phyloP scores from a whole-genome alignment of 371 early-diverging fungal species.

The Dinochytrium kinnereticum region DNA sequence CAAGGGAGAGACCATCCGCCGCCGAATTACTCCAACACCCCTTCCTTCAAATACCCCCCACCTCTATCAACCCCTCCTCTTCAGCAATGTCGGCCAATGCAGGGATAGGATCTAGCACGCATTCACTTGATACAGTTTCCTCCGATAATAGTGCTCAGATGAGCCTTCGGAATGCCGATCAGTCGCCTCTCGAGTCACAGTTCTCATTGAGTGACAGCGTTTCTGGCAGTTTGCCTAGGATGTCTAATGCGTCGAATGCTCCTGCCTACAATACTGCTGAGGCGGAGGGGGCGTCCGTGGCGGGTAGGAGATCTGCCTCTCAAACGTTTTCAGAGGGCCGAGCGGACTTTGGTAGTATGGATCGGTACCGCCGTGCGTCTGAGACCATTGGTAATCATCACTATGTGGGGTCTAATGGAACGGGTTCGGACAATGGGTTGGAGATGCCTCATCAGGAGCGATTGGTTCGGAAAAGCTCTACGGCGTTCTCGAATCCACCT shows the following conservation, averaged over 20 bases:
- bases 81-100: neutral
- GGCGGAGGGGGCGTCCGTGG: neutral
- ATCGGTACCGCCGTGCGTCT: neutral
- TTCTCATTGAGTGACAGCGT: neutral
- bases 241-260: neutral
- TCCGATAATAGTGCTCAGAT: neutral
- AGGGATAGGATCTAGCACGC: neutral
- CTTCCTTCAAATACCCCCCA: conserved; percentile 33
- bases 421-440: neutral
- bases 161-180: neutral
- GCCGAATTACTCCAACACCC: conserved; percentile 52
- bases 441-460: neutral
- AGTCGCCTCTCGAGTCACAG: neutral
- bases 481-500: neutral
- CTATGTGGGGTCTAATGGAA: neutral
- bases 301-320: neutral
- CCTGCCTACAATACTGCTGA: neutral
- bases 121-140: conserved; percentile 2
- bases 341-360: neutral
- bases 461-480: neutral
- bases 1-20: conserved; percentile 51
- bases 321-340: neutral
- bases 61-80: neutral
- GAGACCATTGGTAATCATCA: neutral
- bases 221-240: neutral